phyloP scores from a whole-genome alignment of 371 early-diverging fungal species.

The Synchytrium microbalum region DNA sequence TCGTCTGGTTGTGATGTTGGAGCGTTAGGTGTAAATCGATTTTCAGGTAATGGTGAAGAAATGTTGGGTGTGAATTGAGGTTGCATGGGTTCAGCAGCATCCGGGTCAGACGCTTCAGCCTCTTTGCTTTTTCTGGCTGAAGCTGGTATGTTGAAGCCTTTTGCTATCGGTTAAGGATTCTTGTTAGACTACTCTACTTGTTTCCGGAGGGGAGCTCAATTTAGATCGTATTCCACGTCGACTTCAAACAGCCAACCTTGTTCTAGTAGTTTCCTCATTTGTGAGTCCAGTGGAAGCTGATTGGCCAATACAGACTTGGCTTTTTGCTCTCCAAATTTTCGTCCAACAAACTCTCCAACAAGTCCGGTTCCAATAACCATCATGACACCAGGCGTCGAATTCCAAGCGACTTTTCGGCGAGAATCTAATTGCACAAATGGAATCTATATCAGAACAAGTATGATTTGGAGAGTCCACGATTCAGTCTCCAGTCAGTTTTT shows the following conservation, averaged over 20 bases:
- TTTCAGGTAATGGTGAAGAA: too few relatives aligned
- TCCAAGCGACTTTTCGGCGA: neutral
- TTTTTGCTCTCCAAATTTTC: neutral
- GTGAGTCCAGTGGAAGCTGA: neutral
- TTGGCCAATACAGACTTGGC: neutral
- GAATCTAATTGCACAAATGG: too few relatives aligned
- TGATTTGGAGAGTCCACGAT: neutral
- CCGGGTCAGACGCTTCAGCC: neutral
- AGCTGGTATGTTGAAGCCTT: too few relatives aligned
- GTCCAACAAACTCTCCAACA: neutral
- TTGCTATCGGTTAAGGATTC: too few relatives aligned
- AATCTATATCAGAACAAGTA: too few relatives aligned
- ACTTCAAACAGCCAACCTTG: too few relatives aligned
- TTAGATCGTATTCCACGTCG: too few relatives aligned
- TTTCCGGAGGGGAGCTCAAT: too few relatives aligned
- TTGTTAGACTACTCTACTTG: too few relatives aligned
- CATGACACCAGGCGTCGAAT: neutral
- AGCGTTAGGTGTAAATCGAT: too few relatives aligned
- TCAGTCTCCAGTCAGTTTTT: neutral
- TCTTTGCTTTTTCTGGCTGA: too few relatives aligned
- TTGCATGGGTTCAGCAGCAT: neutral
- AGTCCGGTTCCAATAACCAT: neutral
- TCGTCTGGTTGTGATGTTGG: too few relatives aligned
- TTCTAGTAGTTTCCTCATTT: neutral
- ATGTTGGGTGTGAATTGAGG: neutral